Percentiles rank a stretch among this genome's conserved stretches.
These are phyloP conservation scores for Polytrichum commune DNA, from an alignment of 225 moss, liverwort and hornwort species.

Conservation along the genomic window DNA sequence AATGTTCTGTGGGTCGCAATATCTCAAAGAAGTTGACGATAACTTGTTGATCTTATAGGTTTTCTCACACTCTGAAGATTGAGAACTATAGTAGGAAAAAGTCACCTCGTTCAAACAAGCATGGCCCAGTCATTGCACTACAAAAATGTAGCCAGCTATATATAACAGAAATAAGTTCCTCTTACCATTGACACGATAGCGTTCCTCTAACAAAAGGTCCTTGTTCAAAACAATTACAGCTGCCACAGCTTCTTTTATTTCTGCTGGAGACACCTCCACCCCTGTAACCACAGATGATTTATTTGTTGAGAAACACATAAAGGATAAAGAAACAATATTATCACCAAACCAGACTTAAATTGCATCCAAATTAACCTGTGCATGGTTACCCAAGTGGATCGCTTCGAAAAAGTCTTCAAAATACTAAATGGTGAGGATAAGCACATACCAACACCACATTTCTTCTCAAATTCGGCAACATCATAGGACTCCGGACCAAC, in stretches of 20 bases:
- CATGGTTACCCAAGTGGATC: too few species aligned
- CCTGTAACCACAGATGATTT: conserved; percentile 36
- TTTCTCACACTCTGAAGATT: too few species aligned
- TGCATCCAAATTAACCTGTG: neutral
- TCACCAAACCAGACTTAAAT: neutral
- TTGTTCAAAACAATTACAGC: conserved; percentile 56
- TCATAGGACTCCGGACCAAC: conserved; percentile 76
- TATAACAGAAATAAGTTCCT: neutral
- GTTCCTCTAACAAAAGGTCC: conserved; percentile 60
- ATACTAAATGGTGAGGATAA: neutral
- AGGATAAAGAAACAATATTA: neutral
- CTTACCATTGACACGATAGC: conserved; percentile 78
- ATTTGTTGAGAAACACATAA: neutral
- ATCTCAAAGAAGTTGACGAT: too few species aligned
- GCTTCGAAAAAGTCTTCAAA: neutral
- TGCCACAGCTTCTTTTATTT: conserved; percentile 54
- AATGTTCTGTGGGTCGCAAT: too few species aligned
- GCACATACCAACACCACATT: conserved; percentile 68
- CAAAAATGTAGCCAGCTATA: too few species aligned
- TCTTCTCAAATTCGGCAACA: conserved; percentile 56
- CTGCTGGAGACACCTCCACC: conserved; percentile 76
- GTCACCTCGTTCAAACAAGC: too few species aligned
- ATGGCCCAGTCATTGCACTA: too few species aligned
- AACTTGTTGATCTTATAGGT: too few species aligned
- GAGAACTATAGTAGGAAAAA: too few species aligned